Base-by-base conservation (phyloP, 768 basidiomycete genomes). In the Pleurotus citrinopileatus region DNA sequence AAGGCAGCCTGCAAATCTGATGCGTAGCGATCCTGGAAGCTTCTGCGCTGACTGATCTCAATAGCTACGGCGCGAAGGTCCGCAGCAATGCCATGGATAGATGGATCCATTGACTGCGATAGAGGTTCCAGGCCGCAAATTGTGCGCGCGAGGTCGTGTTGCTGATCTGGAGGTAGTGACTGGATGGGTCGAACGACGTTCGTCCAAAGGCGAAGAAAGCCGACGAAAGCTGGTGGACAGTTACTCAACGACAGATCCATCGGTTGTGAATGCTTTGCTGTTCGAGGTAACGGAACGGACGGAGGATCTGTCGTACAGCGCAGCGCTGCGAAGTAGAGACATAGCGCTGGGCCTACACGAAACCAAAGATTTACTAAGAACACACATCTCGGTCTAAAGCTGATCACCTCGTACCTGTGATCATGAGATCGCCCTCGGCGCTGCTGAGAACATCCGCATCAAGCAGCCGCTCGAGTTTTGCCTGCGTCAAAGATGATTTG, bases 61-160 rank as follows among this genome's bases (percentile, higher is more conserved):
- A 94, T 91, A 0, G 90, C 88, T 0, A 94, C 87, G 0, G 88
- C 87, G 15, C 90, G 79, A n/a, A 94, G 68, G 65, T 93, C 89
- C 0, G 89, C 88, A 1, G 92, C 81, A 42, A 92, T 82, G 0
- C 86, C 83, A 2, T 74, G 69, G 8, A 91, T 63, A 0, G 69
- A 61, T 1, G 70, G 66, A 22, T 77, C 66, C 3, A 67, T 25
- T 0, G 83, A 79, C 0, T 70, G 59, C 0, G 70, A 59, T 23
- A 87, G 51, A 0, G 82, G 75, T 15, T 70, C 65, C 10, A 91
- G 80, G 3, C 77, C 75, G 60, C 92, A 94, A 17, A 94, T 89
- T 46, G 87, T 69, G 2, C 91, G 82, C 0, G 91, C 91, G 25
- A 94, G 86, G 65, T 94, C 91, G 60, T 92, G 88, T 55, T 91